Percentiles rank a stretch among this genome's conserved stretches.
Conservation (phyloP, 352 stramenopile species). For the Phytophthora sansomeana region DNA sequence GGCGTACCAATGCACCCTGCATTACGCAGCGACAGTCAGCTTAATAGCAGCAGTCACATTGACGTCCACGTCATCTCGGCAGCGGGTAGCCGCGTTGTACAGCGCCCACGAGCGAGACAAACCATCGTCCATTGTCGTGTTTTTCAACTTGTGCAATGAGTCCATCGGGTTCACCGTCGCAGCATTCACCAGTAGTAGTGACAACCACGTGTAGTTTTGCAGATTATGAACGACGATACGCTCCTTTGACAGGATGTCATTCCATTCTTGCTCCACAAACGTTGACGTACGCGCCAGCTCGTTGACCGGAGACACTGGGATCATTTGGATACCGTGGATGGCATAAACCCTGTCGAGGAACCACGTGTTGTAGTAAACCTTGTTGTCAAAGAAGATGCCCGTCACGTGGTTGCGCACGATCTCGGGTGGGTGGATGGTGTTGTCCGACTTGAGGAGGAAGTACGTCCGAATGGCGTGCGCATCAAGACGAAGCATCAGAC, state of each 20-base stretch:
- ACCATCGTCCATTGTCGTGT: constrained; percentile 58
- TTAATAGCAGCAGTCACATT: neutral
- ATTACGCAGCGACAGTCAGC: neutral
- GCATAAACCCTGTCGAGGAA: constrained; percentile 60
- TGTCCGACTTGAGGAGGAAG: constrained; percentile 65
- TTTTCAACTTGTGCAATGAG: constrained; percentile 45
- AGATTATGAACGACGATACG: constrained; percentile 42
- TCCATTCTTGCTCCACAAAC: constrained; percentile 73
- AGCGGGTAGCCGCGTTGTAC: constrained; percentile 56
- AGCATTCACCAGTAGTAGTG: constrained; percentile 68
- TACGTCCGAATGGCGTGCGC: constrained; percentile 62
- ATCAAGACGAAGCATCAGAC: constrained; percentile 67
- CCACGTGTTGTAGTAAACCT: constrained; percentile 66
- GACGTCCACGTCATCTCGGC: constrained; percentile 1
- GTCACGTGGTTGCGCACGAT: constrained; percentile 73
- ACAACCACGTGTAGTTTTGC: constrained; percentile 56
- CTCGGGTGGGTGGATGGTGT: constrained; percentile 58
- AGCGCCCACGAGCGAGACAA: constrained; percentile 59
- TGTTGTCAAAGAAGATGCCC: constrained; percentile 71
- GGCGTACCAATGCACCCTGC: neutral
- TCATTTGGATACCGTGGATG: constrained; percentile 80
- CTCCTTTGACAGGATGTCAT: constrained; percentile 66
- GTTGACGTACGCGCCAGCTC: constrained; percentile 58
- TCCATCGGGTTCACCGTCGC: constrained; percentile 53
- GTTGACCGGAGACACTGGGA: constrained; percentile 67